phyloP scores from a whole-genome alignment of 768 basidiomycete species.

The Boletus vinaceobasis region DNA sequence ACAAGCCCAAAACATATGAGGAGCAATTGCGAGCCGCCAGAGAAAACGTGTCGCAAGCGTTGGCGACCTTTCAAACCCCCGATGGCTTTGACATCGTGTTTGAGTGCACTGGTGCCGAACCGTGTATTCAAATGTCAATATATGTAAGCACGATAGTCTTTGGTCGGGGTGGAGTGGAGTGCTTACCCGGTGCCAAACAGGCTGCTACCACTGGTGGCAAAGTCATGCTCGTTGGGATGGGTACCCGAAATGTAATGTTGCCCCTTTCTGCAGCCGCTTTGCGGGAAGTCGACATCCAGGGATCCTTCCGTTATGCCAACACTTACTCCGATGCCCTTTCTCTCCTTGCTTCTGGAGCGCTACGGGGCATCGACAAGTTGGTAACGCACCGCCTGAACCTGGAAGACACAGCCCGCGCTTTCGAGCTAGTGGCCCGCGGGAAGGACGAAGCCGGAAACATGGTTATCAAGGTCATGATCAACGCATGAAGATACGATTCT shows the following conservation, averaged over 20 bases:
- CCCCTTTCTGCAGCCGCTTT: slow-evolving; percentile 82
- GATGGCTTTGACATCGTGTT: slow-evolving; percentile 92
- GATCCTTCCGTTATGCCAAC: slow-evolving; percentile 88
- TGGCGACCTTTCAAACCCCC: slow-evolving; percentile 53
- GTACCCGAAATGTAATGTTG: slow-evolving; percentile 73
- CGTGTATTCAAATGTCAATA: slow-evolving; percentile 87
- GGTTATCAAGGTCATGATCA: slow-evolving; percentile 90
- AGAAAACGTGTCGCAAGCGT: slow-evolving; percentile 48
- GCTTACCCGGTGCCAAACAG: slow-evolving; percentile 38
- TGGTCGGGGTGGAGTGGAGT: slow-evolving; percentile 1
- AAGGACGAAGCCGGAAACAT: slow-evolving; percentile 75
- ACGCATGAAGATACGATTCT: slow-evolving; percentile 28
- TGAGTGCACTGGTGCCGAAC: slow-evolving; percentile 93
- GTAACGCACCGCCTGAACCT: slow-evolving; percentile 76
- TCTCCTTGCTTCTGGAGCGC: slow-evolving; percentile 63
- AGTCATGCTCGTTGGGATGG: slow-evolving; percentile 96
- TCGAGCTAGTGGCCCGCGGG: slow-evolving; percentile 76
- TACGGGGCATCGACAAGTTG: slow-evolving; percentile 65
- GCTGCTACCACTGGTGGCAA: slow-evolving; percentile 81
- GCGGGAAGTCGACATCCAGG: slow-evolving; percentile 90
- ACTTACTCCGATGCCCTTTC: slow-evolving; percentile 86
- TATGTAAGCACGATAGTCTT: slow-evolving; percentile 56
- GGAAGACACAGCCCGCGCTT: slow-evolving; percentile 65
- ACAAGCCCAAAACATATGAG: slow-evolving; percentile 50
- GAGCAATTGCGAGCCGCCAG: slow-evolving; percentile 61